These are phyloP conservation scores for Macadamia integrifolia DNA, from an alignment of 164 flowering plant species.

Conservation along the genomic window DNA sequence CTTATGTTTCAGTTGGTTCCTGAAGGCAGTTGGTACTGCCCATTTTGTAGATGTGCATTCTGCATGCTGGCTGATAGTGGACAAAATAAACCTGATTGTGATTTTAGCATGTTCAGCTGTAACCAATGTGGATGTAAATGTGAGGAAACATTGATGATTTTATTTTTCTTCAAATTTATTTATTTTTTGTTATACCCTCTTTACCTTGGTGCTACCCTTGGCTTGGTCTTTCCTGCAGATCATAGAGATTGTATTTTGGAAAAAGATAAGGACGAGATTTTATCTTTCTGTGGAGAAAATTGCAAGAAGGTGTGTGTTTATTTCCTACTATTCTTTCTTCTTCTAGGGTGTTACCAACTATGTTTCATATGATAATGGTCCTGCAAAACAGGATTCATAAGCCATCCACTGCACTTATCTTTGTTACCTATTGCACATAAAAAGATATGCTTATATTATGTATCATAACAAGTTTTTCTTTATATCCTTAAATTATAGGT, in stretches of 20 bases:
- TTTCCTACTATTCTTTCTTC: neutral
- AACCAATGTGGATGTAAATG: constrained; percentile 22
- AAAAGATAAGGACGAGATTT: constrained; percentile 3
- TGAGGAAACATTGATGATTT: constrained; percentile 6
- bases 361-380: too few relatives aligned
- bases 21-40: constrained; percentile 24
- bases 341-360: neutral
- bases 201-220: neutral
- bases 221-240: constrained; percentile 14
- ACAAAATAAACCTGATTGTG: neutral
- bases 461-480: constrained; percentile 1
- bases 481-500: constrained; percentile 13
- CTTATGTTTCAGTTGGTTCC: constrained; percentile 19
- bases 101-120: constrained; percentile 10
- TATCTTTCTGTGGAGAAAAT: constrained; percentile 17
- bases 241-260: constrained; percentile 15
- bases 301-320: constrained; percentile 18
- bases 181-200: neutral
- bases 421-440: too few relatives aligned
- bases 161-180: neutral
- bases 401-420: too few relatives aligned
- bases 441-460: neutral
- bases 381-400: too few relatives aligned
- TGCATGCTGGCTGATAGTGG: constrained; percentile 13
- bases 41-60: constrained; percentile 21